Evolutionary conservation across 2,329 filamentous ascomycete genomes (phyloP).

Genomic region (Fusarium napiforme): DNA sequence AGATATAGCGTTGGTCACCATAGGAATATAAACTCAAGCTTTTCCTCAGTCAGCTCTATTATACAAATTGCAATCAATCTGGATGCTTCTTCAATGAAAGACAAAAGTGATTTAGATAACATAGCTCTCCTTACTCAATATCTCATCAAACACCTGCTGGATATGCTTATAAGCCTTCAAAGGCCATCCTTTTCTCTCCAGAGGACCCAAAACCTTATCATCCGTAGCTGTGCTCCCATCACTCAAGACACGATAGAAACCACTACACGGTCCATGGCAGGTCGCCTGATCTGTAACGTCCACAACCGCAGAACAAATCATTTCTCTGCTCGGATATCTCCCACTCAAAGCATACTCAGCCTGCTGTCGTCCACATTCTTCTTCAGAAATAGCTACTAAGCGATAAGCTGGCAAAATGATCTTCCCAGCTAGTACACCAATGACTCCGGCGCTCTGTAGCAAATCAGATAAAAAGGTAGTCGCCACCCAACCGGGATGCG

Average conservation of each 20-base stretch:
- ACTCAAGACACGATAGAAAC: neutral
- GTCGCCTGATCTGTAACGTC: neutral
- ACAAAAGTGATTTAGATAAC: neutral
- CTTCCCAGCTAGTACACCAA: neutral
- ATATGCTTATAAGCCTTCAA: neutral
- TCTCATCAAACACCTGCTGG: neutral
- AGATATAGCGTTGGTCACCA: too few species aligned
- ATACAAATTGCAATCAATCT: too few species aligned
- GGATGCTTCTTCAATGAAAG: too few species aligned
- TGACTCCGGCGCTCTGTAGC: neutral
- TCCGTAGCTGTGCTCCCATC: neutral
- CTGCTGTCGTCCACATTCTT: neutral
- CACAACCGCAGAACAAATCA: neutral
- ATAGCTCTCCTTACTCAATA: neutral
- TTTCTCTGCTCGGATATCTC: neutral
- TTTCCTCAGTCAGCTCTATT: too few species aligned
- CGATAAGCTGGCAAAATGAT: neutral
- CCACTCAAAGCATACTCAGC: neutral
- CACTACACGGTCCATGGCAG: neutral
- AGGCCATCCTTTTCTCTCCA: neutral
- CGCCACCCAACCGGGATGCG: neutral
- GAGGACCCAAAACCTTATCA: accelerated
- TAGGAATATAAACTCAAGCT: too few species aligned
- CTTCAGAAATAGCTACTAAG: neutral
- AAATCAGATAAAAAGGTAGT: neutral